Conservation (phyloP, 345 rosid species). For the Lumnitzera racemosa region DNA sequence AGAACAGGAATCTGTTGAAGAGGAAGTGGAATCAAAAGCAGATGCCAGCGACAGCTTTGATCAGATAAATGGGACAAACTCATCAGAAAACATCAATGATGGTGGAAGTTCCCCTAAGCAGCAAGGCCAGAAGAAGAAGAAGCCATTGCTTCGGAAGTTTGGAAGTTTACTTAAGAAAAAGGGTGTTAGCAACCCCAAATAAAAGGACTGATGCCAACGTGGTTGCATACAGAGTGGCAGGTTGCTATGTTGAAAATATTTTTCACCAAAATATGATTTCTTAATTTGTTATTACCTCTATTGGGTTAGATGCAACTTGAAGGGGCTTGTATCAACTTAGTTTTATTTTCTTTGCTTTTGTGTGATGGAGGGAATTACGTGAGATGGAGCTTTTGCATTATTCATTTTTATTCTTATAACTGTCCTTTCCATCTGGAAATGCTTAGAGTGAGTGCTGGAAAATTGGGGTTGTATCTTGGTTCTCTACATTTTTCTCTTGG, state of each 20-base stretch:
- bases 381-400: no score
- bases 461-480: no score
- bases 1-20: constrained; percentile 69
- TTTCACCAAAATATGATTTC: constrained; percentile 4
- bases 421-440: no score
- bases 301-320: constrained; percentile 2
- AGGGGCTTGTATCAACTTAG: constrained; percentile 2
- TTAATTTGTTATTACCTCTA: constrained; percentile 1
- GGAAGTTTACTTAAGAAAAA: constrained; percentile 96
- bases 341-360: constrained; percentile 7
- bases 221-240: neutral
- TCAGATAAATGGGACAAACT: constrained; percentile 51
- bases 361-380: neutral
- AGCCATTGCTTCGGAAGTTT: constrained; percentile 79
- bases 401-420: no score
- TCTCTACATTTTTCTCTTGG: no score
- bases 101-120: constrained; percentile 42
- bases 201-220: constrained; percentile 9
- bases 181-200: constrained; percentile 57
- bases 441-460: no score
- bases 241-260: neutral
- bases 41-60: constrained; percentile 59
- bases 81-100: constrained; percentile 48
- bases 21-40: constrained; percentile 57
- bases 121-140: constrained; percentile 80